Base-by-base conservation (phyloP, 371 early-diverging fungal genomes). In the Mucor mucedo region DNA sequence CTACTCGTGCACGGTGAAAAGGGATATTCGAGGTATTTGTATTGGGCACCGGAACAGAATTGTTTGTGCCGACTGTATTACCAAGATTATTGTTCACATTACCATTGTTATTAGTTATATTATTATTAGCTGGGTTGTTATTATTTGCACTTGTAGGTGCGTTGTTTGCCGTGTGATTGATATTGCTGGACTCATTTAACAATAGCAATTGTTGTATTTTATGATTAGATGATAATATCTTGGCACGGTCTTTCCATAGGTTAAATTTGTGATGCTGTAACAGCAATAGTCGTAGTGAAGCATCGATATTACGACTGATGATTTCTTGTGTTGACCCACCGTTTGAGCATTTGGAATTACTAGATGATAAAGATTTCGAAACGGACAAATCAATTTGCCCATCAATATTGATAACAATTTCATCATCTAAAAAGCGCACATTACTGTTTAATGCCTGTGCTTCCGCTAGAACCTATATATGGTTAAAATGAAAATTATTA, bases 321-420 rank as follows among this genome's bases (percentile, higher is more conserved):
- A 75, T 72, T 14, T 63, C 56, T 29, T 62, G 68, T 10, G 68
- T 62, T 27, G 70, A 40, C 6, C 10, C 42, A 42, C 14, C 4
- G 4, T 6, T 13, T 21, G 5, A 21, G 2, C 3, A 6, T 21
- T 47, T 21, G 5, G 5, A 2, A 6, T n/a, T 47, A 5, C 13
- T 41, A 27, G 29, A 30, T 39, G 29, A 54, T 10, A 41, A 52
- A 41, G 10, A 42, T 44, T 73, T 69, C 42, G 63, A 47, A 16
- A 82, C 68, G 2, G 73, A 63, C 50, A 87, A 65, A 62, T 87
- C 84, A 45, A 84, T 63, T 30, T 84, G 84, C 4, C 84, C 87
- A 53, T 83, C 85, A 30, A 87, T 75, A 7, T 77, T 76, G 11
- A 87, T 65, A 28, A 79, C 79, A 3, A 85, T 73, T 53, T 82